Evolutionary conservation across 129 eudicot genomes (phyloP).

Genomic region (Kitagawia praeruptora): DNA sequence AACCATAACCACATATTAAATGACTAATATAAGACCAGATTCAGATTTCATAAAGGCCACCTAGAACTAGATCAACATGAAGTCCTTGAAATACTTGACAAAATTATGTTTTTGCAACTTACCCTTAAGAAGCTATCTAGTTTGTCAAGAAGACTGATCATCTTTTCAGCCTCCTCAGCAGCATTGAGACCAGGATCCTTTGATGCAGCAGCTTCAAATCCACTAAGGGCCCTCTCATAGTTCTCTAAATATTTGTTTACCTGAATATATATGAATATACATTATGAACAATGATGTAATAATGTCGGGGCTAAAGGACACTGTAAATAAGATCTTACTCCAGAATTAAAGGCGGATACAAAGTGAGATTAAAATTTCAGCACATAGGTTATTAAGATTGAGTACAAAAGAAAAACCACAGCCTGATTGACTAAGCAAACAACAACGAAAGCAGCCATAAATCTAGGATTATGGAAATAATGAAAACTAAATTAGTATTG

Average conservation of each 20-base stretch:
- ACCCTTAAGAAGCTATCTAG: slow-evolving; percentile 59
- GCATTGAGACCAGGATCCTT: slow-evolving; percentile 93
- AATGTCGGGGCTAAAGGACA: neutral
- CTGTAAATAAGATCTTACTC: neutral
- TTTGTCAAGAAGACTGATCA: slow-evolving; percentile 77
- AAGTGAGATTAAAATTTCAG: neutral
- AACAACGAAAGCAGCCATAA: neutral
- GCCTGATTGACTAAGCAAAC: neutral
- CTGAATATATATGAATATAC: slow-evolving; percentile 22
- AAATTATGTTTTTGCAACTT: slow-evolving; percentile 10
- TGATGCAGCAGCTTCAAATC: slow-evolving; percentile 88
- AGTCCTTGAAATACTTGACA: neutral
- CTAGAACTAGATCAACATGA: neutral
- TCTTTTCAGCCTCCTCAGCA: slow-evolving; percentile 58
- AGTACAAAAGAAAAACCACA: neutral
- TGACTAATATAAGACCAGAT: neutral
- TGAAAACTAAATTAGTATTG: neutral
- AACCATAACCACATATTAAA: neutral
- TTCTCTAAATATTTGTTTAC: slow-evolving; percentile 83
- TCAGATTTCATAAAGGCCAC: neutral
- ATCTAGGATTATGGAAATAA: neutral
- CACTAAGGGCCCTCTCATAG: slow-evolving; percentile 93
- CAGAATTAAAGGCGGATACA: neutral
- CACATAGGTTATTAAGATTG: neutral
- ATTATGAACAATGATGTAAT: neutral